Evolutionary conservation across 202 grass and related monocot genomes (phyloP), one percentile per base, ranked within the genome.

Genomic region (Elaeis oleifera): DNA sequence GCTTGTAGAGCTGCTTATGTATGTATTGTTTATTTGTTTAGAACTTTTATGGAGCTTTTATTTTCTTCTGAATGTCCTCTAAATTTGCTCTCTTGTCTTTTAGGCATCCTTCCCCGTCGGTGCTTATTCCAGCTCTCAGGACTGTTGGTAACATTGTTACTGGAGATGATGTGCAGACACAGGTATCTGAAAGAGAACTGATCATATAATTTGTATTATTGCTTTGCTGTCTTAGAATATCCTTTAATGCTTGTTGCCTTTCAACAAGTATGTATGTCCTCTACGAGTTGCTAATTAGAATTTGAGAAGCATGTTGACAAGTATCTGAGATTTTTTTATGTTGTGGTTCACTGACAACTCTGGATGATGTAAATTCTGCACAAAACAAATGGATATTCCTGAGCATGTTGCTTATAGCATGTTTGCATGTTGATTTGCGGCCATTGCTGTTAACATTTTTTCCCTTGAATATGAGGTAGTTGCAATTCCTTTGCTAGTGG

Each of bases 91-190:
- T 9, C 36, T 50, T 49, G 53, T 24, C 21, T 4, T 22, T 83
- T 21, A 96, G 92, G 70, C 92, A 97, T 65, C 87, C 88, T 81
- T 97, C 92, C 0, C 84, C 92, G 49, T 85, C 87, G 22, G 87
- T 97, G 52, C 81, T 97, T 55, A 97, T 91, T 85, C 92, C 92
- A 72, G 87, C 92, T 68, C 79, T 96, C 44, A 87, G 92, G 19
- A 96, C 92, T 0, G 79, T 97, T 54, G 92, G 92, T 61, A 97
- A 97, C 55, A 97, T 97, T 16, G 92, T 97, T 29, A 97, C 92
- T 53, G 92, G 92, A 18, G 92, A 97, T 79, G 92, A 97, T 72
- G 4, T 89, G 55, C 92, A 97, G 74, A 97, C 92, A 68, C 92
- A 97, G 87, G 92, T 87, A 73, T 68, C 57, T 4, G 9, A 15